Evolutionary conservation across 2,329 filamentous ascomycete genomes (phyloP).

Genomic region (Fusarium sp.): DNA sequence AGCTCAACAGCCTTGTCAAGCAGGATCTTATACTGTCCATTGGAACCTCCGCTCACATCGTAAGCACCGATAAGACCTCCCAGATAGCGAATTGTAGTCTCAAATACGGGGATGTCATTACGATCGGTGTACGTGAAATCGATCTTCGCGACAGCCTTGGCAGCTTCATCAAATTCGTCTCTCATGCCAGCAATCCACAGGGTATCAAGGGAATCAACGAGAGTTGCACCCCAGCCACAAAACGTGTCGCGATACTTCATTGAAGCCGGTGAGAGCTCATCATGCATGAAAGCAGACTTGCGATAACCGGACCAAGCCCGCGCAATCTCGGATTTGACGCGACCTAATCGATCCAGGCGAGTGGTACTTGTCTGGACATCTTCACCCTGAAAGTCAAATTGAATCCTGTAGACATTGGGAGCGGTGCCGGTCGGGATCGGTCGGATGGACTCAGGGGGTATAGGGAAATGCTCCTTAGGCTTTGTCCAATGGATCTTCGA

Average conservation of each 20-base stretch:
- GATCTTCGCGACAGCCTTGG: slow-evolving; percentile 74
- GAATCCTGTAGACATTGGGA: slow-evolving; percentile 78
- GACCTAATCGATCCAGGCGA: slow-evolving; percentile 71
- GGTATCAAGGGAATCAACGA: slow-evolving; percentile 85
- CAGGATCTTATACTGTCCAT: slow-evolving; percentile 70
- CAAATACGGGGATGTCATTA: slow-evolving; percentile 85
- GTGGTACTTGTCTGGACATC: slow-evolving; percentile 67
- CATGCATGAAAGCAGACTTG: slow-evolving; percentile 82
- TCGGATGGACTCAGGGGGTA: slow-evolving; percentile 77
- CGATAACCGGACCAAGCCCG: slow-evolving; percentile 87
- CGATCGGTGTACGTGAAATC: slow-evolving; percentile 81
- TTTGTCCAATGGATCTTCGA: slow-evolving; percentile 75
- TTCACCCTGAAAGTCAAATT: slow-evolving; percentile 78
- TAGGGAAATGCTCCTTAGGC: slow-evolving; percentile 79
- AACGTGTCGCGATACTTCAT: slow-evolving; percentile 81
- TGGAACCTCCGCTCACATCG: slow-evolving; percentile 77
- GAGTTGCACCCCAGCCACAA: slow-evolving; percentile 88
- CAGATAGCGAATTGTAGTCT: slow-evolving; percentile 91
- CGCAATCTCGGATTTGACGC: slow-evolving; percentile 78
- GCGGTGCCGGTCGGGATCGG: slow-evolving; percentile 78
- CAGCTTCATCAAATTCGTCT: slow-evolving; percentile 83
- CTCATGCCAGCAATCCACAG: slow-evolving; percentile 87
- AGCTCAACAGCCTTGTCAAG: slow-evolving; percentile 83
- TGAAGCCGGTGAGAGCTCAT: slow-evolving; percentile 82
- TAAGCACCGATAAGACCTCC: slow-evolving; percentile 88